Conservation (phyloP, 1,139 yeast genomes). For the Taphrina populina region DNA sequence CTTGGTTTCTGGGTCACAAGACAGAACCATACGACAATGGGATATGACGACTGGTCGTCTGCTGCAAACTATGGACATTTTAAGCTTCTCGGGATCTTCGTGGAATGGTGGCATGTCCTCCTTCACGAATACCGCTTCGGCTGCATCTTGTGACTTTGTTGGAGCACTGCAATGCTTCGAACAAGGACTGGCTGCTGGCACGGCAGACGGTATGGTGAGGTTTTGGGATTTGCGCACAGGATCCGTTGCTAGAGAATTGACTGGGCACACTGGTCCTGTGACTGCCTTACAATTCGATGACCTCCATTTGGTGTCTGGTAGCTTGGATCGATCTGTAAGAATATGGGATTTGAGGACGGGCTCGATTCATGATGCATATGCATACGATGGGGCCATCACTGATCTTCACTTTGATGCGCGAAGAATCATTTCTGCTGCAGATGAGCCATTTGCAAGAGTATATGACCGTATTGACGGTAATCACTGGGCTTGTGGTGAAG, state of each 20-base stretch:
- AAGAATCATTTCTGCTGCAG: conserved; percentile 55
- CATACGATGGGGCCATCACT: conserved; percentile 55
- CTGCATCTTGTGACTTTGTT: conserved; percentile 48
- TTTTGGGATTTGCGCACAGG: conserved; percentile 75
- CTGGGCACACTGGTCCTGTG: conserved; percentile 71
- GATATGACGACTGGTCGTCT: conserved; percentile 58
- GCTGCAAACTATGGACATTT: conserved; percentile 59
- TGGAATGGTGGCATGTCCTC: conserved; percentile 9
- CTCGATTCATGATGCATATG: conserved; percentile 58
- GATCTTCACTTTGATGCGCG: conserved; percentile 58
- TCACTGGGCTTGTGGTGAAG: conserved; percentile 57
- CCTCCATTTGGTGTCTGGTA: conserved; percentile 61
- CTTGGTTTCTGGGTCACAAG: conserved; percentile 59
- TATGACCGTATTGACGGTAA: conserved; percentile 56
- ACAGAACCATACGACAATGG: conserved; percentile 62
- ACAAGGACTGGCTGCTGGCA: conserved; percentile 73
- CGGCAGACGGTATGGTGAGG: conserved; percentile 70
- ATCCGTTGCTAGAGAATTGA: conserved; percentile 61
- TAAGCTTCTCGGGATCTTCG: conserved; percentile 39
- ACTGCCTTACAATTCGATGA: conserved; percentile 70
- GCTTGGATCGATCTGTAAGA: conserved; percentile 62
- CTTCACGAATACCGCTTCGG: conserved; percentile 1
- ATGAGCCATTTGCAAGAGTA: conserved; percentile 54
- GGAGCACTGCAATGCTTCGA: conserved; percentile 65
- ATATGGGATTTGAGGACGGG: conserved; percentile 75